Conservation (phyloP, 2,329 filamentous ascomycete genomes). For the Mycogone perniciosa region DNA sequence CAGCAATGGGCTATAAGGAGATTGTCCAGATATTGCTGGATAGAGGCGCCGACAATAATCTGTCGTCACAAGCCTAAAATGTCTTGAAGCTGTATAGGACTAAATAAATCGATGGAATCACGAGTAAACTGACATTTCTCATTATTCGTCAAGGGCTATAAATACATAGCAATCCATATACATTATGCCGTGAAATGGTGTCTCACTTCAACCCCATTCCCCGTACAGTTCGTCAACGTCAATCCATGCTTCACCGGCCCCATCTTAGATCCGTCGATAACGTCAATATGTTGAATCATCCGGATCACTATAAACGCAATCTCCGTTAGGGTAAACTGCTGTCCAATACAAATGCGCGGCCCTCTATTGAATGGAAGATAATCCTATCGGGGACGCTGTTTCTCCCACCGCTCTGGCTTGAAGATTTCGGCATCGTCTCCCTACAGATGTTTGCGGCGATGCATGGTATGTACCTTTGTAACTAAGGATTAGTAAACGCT, state of each 20-base stretch:
- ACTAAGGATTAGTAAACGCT: not conserved
- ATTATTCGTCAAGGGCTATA: too few species aligned
- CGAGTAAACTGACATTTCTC: too few species aligned
- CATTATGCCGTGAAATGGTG: slow-evolving; percentile 15
- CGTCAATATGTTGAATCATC: slow-evolving; percentile 18
- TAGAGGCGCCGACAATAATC: too few species aligned
- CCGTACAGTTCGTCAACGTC: slow-evolving; percentile 18
- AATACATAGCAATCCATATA: too few species aligned
- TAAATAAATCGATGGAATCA: too few species aligned
- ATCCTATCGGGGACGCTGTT: slow-evolving; percentile 21
- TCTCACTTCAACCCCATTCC: slow-evolving; percentile 17
- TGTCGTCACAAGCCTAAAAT: too few species aligned
- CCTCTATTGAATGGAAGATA: slow-evolving; percentile 24
- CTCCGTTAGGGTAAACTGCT: slow-evolving; percentile 23
- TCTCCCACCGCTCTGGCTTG: slow-evolving; percentile 34
- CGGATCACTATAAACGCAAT: slow-evolving; percentile 19
- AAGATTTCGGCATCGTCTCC: slow-evolving; percentile 35
- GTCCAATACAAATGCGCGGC: slow-evolving; percentile 23
- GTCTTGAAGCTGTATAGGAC: too few species aligned
- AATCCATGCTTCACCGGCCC: slow-evolving; percentile 17
- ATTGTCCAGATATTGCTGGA: too few species aligned
- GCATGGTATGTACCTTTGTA: slow-evolving; percentile 27
- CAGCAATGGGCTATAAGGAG: too few species aligned
- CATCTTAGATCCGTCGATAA: slow-evolving; percentile 15
- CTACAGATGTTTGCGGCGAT: slow-evolving; percentile 33